phyloP scores from a whole-genome alignment of 176 grass and related monocot genomes.

The Alopecurus myosuroides region DNA sequence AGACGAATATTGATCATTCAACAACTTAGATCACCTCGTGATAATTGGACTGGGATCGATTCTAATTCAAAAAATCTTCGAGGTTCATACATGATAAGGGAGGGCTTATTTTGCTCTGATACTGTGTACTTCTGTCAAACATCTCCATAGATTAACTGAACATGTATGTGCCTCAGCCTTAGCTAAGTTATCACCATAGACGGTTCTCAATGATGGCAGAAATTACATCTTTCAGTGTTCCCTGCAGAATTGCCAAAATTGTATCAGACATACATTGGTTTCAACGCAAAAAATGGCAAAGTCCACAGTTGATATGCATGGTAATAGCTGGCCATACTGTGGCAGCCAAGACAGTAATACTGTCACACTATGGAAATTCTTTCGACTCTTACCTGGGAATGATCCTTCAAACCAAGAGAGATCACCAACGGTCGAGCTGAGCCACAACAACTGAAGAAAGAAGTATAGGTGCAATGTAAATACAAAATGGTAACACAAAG shows the following conservation, averaged over 20 bases:
- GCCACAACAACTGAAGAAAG: constrained; percentile 48
- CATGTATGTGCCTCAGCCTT: not conserved
- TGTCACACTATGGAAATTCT: not conserved
- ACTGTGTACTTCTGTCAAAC: not conserved
- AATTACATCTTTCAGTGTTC: constrained; percentile 48
- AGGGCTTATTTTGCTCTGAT: not conserved
- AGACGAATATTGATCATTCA: not conserved
- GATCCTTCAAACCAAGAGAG: constrained; percentile 91
- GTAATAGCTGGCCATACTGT: not conserved
- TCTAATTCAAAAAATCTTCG: not conserved
- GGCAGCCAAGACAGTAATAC: not conserved
- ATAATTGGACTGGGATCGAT: not conserved
- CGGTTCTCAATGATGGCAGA: constrained; percentile 45
- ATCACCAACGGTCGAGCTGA: constrained; percentile 68
- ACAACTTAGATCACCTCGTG: not conserved
- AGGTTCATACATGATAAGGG: not conserved
- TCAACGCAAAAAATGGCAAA: not conserved
- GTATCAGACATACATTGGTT: not conserved
- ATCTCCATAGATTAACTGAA: not conserved
- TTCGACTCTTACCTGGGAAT: constrained; percentile 61
- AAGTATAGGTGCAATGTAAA: not conserved
- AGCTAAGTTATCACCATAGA: constrained; percentile 43
- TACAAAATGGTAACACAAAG: not conserved
- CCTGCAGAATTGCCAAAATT: constrained; percentile 29
- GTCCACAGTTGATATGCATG: not conserved